A percentile compares a stretch with the other conserved stretches of the same genome.
phyloP scores from a whole-genome alignment of 495 filamentous ascomycete genomes.

The Chaetomium tenue region DNA sequence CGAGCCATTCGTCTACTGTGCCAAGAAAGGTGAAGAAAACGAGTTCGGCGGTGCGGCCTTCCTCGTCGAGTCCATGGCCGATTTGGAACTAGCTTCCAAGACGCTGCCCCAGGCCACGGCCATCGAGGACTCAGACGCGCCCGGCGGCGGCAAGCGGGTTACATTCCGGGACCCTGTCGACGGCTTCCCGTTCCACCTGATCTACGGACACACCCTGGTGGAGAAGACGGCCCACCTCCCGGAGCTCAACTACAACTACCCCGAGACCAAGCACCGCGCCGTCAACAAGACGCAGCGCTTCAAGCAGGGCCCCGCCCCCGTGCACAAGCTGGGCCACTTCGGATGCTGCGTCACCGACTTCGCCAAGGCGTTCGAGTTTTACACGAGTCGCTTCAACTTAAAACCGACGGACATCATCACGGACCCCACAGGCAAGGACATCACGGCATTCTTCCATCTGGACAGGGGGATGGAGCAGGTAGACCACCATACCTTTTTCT shows the following conservation, averaged over 20 bases:
- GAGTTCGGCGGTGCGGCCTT: conserved; percentile 52
- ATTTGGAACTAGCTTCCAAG: conserved; percentile 46
- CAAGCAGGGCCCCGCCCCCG: conserved; percentile 57
- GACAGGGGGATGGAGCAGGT: conserved; percentile 56
- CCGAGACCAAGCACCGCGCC: conserved; percentile 25
- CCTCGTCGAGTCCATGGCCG: conserved; percentile 51
- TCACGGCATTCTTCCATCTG: conserved; percentile 57
- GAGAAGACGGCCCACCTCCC: not conserved
- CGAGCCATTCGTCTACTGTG: conserved; percentile 55
- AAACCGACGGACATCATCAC: conserved; percentile 52
- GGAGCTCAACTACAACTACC: conserved; percentile 24
- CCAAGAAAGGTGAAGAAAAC: conserved; percentile 43
- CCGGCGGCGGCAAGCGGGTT: conserved; percentile 55
- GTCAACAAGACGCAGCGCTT: conserved; percentile 43
- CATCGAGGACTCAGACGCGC: conserved; percentile 48
- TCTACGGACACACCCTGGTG: not conserved
- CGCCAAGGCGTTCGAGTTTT: conserved; percentile 54
- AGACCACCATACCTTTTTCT: conserved; percentile 63
- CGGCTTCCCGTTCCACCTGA: conserved; percentile 53
- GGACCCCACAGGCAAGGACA: conserved; percentile 44
- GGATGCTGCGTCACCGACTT: conserved; percentile 60
- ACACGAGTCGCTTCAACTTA: conserved; percentile 62
- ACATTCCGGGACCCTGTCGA: conserved; percentile 51
- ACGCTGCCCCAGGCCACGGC: conserved; percentile 42
- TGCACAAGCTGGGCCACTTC: conserved; percentile 71